Conservation (phyloP, 805 yeast species). For the Schwanniomyces yamadae region DNA sequence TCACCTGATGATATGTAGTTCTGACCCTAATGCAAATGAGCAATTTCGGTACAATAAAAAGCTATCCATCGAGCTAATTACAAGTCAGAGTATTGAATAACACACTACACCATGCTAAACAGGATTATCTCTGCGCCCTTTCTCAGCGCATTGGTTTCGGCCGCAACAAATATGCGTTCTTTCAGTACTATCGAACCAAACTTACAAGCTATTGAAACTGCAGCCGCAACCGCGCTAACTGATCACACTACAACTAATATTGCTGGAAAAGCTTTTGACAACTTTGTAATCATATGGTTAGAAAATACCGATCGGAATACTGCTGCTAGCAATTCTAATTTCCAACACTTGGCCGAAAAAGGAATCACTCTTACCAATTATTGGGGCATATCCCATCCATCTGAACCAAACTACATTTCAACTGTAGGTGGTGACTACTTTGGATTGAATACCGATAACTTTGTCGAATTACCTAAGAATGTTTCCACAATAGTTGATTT, state of each 20-base stretch:
- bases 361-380: conserved; percentile 51
- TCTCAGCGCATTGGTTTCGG: background rate
- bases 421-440: conserved; percentile 53
- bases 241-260: conserved; percentile 32
- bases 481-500: conserved; percentile 50
- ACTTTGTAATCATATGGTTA: conserved; percentile 46
- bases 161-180: background rate
- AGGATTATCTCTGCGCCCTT: background rate
- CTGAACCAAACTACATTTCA: conserved; percentile 54
- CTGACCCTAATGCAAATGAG: too few relatives aligned
- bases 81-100: background rate
- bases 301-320: conserved; percentile 54
- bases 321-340: conserved; percentile 45
- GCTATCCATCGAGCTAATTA: too few relatives aligned
- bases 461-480: conserved; percentile 43
- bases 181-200: conserved; percentile 24
- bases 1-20: too few relatives aligned
- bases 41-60: too few relatives aligned
- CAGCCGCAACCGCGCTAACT: conserved; percentile 33
- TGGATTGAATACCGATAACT: conserved; percentile 46
- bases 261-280: conserved; percentile 38
- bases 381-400: conserved; percentile 53
- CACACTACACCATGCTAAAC: background rate
- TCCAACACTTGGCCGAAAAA: conserved; percentile 40
- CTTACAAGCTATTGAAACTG: conserved; percentile 28